phyloP scores from a whole-genome alignment of 345 rosid species.

The Cochlearia excelsa region DNA sequence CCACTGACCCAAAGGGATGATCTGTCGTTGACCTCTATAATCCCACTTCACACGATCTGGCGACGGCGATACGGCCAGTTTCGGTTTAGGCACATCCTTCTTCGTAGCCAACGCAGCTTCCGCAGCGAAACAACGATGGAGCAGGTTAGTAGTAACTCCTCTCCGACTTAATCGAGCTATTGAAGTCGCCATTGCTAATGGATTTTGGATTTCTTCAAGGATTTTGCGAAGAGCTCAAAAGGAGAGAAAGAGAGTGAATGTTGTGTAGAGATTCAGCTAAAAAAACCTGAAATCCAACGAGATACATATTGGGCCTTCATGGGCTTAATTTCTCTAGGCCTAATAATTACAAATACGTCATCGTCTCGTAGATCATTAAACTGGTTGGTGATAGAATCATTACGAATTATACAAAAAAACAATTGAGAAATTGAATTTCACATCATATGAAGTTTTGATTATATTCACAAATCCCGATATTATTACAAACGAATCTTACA shows the following conservation, averaged over 20 bases:
- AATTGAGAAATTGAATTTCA: not conserved
- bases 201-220: constrained; percentile 17
- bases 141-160: constrained; percentile 27
- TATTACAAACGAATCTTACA: constrained; percentile 2
- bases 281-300: not conserved
- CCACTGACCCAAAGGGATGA: constrained; percentile 94
- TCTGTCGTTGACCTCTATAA: constrained; percentile 90
- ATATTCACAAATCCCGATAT: constrained; percentile 21
- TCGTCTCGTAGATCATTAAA: not conserved
- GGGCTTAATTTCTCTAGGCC: not conserved
- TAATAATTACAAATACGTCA: not conserved
- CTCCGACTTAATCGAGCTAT: constrained; percentile 53
- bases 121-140: constrained; percentile 38
- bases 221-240: constrained; percentile 13
- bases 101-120: constrained; percentile 47
- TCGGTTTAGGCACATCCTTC: constrained; percentile 41
- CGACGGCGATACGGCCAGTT: constrained; percentile 50
- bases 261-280: constrained; percentile 12
- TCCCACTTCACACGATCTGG: constrained; percentile 93
- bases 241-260: constrained; percentile 15
- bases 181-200: constrained; percentile 51
- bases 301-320: constrained; percentile 6
- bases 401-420: too few species aligned
- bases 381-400: not conserved
- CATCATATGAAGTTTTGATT: constrained; percentile 5